A percentile compares a stretch with the other conserved stretches of the same genome.
phyloP scores from a whole-genome alignment of 2,329 filamentous ascomycete species.

The Penicillium sp. region DNA sequence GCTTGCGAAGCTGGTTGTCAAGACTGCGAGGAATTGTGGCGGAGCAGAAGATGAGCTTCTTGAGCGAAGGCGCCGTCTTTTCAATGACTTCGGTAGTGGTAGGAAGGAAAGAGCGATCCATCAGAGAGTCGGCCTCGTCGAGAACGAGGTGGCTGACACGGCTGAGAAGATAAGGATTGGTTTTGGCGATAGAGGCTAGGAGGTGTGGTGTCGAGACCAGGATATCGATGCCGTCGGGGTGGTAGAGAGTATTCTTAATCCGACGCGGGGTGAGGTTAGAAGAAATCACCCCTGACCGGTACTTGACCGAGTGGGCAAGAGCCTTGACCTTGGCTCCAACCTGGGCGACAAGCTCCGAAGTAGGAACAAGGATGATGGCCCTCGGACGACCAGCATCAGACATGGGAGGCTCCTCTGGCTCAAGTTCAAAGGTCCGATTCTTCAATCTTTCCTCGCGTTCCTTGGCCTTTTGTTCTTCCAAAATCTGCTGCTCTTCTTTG shows the following conservation, averaged over 20 bases:
- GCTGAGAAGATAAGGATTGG: slow-evolving; percentile 89
- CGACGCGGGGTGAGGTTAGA: slow-evolving; percentile 74
- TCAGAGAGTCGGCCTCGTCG: slow-evolving; percentile 93
- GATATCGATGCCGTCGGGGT: slow-evolving; percentile 78
- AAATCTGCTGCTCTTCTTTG: slow-evolving; percentile 59
- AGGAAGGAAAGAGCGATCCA: slow-evolving; percentile 89
- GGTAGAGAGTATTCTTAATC: slow-evolving; percentile 84
- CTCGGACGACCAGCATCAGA: slow-evolving; percentile 74
- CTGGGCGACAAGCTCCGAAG: slow-evolving; percentile 87
- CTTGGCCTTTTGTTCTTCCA: slow-evolving; percentile 59
- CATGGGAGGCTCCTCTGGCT: slow-evolving; percentile 64
- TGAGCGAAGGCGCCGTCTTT: slow-evolving; percentile 75
- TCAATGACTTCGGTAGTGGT: slow-evolving; percentile 83
- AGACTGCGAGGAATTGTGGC: slow-evolving; percentile 91
- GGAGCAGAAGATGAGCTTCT: slow-evolving; percentile 89
- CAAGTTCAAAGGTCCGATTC: slow-evolving; percentile 65
- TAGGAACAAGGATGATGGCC: slow-evolving; percentile 85
- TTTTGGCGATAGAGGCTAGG: slow-evolving; percentile 82
- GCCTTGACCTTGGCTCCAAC: slow-evolving; percentile 79
- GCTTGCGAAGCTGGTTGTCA: slow-evolving; percentile 78
- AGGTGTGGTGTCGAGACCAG: slow-evolving; percentile 88
- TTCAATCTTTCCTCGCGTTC: slow-evolving; percentile 55
- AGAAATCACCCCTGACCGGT: slow-evolving; percentile 80
- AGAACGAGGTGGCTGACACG: slow-evolving; percentile 85
- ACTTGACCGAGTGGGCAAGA: slow-evolving; percentile 83